phyloP scores from a whole-genome alignment of 768 basidiomycete genomes.

The Panus rudis region DNA sequence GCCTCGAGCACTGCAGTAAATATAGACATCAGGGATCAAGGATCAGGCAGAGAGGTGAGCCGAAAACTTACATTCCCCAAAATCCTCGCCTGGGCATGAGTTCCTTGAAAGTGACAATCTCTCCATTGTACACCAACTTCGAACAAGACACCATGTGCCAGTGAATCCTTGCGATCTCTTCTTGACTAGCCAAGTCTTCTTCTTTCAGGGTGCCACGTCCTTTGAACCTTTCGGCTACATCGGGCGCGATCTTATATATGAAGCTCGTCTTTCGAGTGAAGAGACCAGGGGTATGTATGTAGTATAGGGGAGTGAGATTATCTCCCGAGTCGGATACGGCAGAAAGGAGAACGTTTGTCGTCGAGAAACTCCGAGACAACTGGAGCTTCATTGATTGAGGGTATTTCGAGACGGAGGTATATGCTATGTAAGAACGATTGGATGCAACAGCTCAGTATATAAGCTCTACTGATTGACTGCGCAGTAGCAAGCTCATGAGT shows the following conservation, averaged over 20 bases:
- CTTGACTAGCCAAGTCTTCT: neutral
- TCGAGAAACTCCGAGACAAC: no score
- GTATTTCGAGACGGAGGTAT: no score
- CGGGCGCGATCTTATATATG: neutral
- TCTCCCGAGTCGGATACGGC: no score
- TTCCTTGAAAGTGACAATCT: constrained; percentile 1
- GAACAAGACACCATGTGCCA: constrained; percentile 4
- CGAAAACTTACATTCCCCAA: constrained; percentile 1
- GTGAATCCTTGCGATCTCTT: constrained; percentile 7
- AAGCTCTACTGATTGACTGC: no score
- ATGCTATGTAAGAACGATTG: no score
- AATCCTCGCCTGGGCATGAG: neutral
- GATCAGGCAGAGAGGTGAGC: no score
- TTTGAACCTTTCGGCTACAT: neutral
- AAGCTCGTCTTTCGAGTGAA: neutral
- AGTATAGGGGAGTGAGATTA: neutral
- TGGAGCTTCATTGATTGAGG: no score
- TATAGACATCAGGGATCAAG: no score
- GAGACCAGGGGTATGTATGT: neutral
- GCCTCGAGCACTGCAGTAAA: no score
- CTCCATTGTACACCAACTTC: constrained; percentile 1
- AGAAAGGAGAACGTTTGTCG: no score
- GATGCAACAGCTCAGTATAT: no score
- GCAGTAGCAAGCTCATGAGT: no score
- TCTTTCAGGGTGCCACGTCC: neutral